Evolutionary conservation across 768 basidiomycete species (phyloP), one percentile per base, ranked within the genome.

Genomic region (Kwoniella mangroviensis): DNA sequence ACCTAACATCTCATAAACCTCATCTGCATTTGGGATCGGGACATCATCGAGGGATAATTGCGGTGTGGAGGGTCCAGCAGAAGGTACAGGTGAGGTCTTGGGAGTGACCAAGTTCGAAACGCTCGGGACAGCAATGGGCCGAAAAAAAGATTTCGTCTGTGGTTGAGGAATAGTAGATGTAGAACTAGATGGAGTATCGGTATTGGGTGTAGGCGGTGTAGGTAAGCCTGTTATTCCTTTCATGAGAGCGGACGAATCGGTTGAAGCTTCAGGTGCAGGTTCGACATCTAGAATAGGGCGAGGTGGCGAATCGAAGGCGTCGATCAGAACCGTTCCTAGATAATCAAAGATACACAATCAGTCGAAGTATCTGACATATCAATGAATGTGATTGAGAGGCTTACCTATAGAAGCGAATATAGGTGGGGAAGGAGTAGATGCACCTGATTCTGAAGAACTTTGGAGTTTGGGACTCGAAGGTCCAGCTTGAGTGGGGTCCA

Each of bases 381-480:
- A 17, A 19, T 28, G 15, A 63, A 21, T 15, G 40, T 19, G 15
- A 66, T 15, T 19, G 26, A 73, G 9, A 34, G 34, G 34, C 77
- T 70, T 45, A 79, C 77, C 77, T 34, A 79, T 79, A 13, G 77
- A 79, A 42, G 74, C 74, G 42, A 76, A 65, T 22, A 70, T 58
- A 4, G 62, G 68, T 42, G 58, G 58, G 53, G 24, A 24, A 4
- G 4, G 34, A 34, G 34, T 34, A 34, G 34, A 34, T 34, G 34
- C 34, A 34, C 34, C 34, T 34, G 34, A 7, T 34, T 34, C 34
- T 34, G 34, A 34, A 34, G 34, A 34, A 34, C 34, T 34, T 34
- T 34, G 26, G 34, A 43, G 19, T 41, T 12, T 28, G 22, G 58
- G 41, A 41, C 58, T 42, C 58, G 19, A 43, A 43, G 58, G 58